These are phyloP conservation scores for Calonectria pauciramosa DNA, from an alignment of 2,329 filamentous ascomycete genomes.

Conservation along the genomic window DNA sequence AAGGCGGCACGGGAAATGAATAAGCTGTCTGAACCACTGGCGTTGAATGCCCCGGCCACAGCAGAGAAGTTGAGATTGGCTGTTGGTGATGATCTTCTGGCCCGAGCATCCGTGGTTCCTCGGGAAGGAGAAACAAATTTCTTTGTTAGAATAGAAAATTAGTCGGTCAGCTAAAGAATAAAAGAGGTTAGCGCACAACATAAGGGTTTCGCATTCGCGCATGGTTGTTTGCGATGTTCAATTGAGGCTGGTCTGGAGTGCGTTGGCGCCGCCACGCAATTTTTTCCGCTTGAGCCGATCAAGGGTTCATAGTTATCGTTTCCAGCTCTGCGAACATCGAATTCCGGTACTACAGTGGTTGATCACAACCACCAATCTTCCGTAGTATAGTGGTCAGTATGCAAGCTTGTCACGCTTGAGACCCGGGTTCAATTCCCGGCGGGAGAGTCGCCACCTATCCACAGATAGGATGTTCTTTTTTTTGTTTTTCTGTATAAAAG, in stretches of 20 bases:
- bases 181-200: not conserved
- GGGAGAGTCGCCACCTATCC: slow-evolving; percentile 4
- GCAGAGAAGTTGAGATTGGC: slow-evolving; percentile 7
- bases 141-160: slow-evolving; percentile 13
- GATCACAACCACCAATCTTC: not conserved
- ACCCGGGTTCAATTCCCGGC: slow-evolving; percentile 13
- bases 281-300: not conserved
- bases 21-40: not conserved
- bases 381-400: slow-evolving; percentile 15
- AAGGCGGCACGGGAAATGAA: slow-evolving; percentile 25
- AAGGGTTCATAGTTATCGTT: not conserved
- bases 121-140: slow-evolving; percentile 8
- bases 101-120: not conserved
- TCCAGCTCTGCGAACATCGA: not conserved
- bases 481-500: no score
- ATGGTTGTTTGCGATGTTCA: not conserved
- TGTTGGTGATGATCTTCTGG: not conserved
- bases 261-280: no score
- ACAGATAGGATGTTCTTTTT: not conserved
- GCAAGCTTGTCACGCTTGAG: slow-evolving; percentile 14
- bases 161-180: not conserved
- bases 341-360: slow-evolving; percentile 7
- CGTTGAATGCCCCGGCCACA: not conserved
- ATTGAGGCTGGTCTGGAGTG: no score
- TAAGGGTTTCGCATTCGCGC: not conserved